Conservation (phyloP, 148 eudicot genomes). For the Fagopyrum tataricum region DNA sequence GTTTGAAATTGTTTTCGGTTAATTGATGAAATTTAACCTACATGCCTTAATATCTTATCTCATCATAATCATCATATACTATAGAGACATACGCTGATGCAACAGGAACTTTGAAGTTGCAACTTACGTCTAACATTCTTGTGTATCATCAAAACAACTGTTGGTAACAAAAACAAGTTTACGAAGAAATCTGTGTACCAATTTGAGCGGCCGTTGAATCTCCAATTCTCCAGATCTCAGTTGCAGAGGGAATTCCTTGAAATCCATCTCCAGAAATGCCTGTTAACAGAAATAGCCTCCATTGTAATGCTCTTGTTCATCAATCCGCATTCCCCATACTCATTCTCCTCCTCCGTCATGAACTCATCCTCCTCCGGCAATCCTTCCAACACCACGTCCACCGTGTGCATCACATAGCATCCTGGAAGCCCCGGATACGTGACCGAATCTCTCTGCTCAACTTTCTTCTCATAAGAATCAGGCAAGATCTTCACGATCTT, state of each 20-base stretch:
- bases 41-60: too few relatives aligned
- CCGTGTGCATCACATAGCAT: conserved; percentile 73
- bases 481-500: conserved; percentile 40
- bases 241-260: conserved; percentile 38
- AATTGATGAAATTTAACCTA: too few relatives aligned
- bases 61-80: too few relatives aligned
- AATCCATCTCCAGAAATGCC: conserved; percentile 96
- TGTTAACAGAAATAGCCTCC: conserved; percentile 53
- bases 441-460: conserved; percentile 71
- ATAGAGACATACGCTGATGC: too few relatives aligned
- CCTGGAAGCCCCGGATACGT: conserved; percentile 97
- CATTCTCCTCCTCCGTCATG: conserved; percentile 57
- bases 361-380: conserved; percentile 84
- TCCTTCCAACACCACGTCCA: conserved; percentile 70
- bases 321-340: conserved; percentile 55
- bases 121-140: too few relatives aligned
- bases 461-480: conserved; percentile 55
- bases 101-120: too few relatives aligned
- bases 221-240: too few relatives aligned
- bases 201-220: too few relatives aligned
- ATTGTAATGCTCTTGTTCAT: conserved; percentile 20
- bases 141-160: too few relatives aligned
- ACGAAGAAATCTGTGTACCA: too few relatives aligned
- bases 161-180: too few relatives aligned
- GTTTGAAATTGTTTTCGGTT: too few relatives aligned